Evolutionary conservation across 2,329 filamentous ascomycete species (phyloP).

Genomic region (Ambrosiella xylebori): DNA sequence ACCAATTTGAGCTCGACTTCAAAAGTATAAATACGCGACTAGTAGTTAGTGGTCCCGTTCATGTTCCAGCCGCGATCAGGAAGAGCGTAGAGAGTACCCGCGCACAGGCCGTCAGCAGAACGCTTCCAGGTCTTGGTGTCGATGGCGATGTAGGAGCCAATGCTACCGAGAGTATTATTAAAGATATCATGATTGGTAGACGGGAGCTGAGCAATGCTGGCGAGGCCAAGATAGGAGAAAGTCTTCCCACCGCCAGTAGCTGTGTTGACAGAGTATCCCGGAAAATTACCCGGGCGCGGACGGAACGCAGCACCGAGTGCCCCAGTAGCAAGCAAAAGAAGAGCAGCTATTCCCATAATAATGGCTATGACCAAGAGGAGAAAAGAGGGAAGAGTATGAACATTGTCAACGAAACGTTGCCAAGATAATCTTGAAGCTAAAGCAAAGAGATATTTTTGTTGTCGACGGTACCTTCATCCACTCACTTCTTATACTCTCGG

Average conservation of each 20-base stretch:
- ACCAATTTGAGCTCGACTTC: constrained; percentile 38
- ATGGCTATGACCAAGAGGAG: not conserved
- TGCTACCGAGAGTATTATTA: constrained; percentile 46
- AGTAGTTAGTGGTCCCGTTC: constrained; percentile 50
- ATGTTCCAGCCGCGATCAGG: constrained; percentile 63
- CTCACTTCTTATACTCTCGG: too few relatives aligned
- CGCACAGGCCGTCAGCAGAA: constrained; percentile 22
- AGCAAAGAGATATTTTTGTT: too few relatives aligned
- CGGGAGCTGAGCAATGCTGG: constrained; percentile 46
- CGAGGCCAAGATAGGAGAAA: constrained; percentile 50
- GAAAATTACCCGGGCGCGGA: not conserved
- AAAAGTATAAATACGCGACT: constrained; percentile 53
- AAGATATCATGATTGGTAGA: constrained; percentile 45
- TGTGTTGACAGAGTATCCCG: not conserved
- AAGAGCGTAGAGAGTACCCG: constrained; percentile 22
- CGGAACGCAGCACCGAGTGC: not conserved
- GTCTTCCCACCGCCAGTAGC: constrained; percentile 36
- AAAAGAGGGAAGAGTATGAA: too few relatives aligned
- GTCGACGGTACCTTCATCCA: too few relatives aligned
- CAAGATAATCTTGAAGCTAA: too few relatives aligned
- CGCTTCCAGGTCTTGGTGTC: constrained; percentile 27
- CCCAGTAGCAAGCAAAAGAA: not conserved
- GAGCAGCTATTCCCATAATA: not conserved
- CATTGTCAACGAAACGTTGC: too few relatives aligned
- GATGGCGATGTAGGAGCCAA: constrained; percentile 49